Conservation (phyloP, 1,139 yeast species). For the Kodamaea sp. region DNA sequence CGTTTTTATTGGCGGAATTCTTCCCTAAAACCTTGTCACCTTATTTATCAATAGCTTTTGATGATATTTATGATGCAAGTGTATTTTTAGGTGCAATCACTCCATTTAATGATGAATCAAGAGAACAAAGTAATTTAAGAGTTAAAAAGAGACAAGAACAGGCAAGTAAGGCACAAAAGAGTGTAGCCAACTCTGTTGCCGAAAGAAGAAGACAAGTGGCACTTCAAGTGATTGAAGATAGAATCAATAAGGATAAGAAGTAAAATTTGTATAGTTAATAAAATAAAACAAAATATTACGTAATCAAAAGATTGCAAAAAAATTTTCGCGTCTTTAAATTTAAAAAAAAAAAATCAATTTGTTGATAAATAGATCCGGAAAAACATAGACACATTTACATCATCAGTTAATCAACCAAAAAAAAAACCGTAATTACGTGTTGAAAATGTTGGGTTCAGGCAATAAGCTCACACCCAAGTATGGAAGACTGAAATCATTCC, state of each 20-base stretch:
- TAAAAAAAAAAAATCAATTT: slow-evolving; percentile 1
- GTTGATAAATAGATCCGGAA: neutral
- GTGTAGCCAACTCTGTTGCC: slow-evolving; percentile 57
- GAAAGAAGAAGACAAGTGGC: slow-evolving; percentile 88
- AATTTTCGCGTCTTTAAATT: neutral
- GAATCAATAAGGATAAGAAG: slow-evolving; percentile 41
- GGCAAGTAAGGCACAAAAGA: slow-evolving; percentile 36
- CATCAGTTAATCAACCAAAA: neutral
- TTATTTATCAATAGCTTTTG: slow-evolving; percentile 50
- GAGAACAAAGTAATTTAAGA: slow-evolving; percentile 70
- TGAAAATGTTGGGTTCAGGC: slow-evolving; percentile 6
- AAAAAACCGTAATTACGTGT: neutral
- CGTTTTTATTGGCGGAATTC: slow-evolving; percentile 78
- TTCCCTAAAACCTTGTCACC: slow-evolving; percentile 64
- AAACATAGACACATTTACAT: neutral
- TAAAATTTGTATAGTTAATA: neutral
- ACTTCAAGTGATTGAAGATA: slow-evolving; percentile 73
- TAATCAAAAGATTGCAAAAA: neutral
- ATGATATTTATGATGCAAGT: slow-evolving; percentile 49
- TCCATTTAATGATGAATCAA: slow-evolving; percentile 66
- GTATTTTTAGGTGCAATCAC: slow-evolving; percentile 55
- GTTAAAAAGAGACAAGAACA: slow-evolving; percentile 58
- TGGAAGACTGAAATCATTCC: slow-evolving; percentile 19
- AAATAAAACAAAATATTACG: neutral
- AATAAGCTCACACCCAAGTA: slow-evolving; percentile 26